Percentiles rank a stretch among this genome's conserved stretches.
Evolutionary conservation across 1,284 basidiomycete species (phyloP).

Genomic region (Microbotryum violaceum): DNA sequence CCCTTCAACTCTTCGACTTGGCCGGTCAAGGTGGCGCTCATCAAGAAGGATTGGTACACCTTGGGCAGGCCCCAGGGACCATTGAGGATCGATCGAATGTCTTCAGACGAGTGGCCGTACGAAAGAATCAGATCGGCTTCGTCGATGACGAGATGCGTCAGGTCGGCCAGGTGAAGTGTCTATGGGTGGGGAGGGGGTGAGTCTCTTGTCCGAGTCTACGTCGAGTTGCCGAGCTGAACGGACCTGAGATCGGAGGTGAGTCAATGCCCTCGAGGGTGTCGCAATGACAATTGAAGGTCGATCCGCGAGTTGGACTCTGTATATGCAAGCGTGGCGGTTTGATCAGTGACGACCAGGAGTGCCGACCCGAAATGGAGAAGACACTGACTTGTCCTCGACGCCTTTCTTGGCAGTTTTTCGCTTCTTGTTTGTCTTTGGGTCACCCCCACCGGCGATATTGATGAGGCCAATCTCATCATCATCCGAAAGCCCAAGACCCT

Average conservation of each 20-base stretch:
- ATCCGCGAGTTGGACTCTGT: conserved; percentile 71
- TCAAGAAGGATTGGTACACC: conserved; percentile 87
- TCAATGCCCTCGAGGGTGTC: conserved; percentile 78
- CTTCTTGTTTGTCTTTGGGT: conserved; percentile 23
- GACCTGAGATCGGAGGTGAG: conserved; percentile 71
- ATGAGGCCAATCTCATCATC: conserved; percentile 62
- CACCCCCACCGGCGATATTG: conserved; percentile 58
- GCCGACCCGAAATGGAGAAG: background rate
- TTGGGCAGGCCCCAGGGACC: conserved; percentile 67
- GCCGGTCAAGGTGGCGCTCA: conserved; percentile 96
- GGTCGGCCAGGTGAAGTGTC: conserved; percentile 53
- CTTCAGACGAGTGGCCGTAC: conserved; percentile 84
- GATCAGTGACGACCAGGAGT: background rate
- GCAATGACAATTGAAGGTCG: conserved; percentile 86
- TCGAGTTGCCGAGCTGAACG: conserved; percentile 4
- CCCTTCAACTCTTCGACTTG: conserved; percentile 89
- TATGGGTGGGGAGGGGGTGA: conserved; percentile 36
- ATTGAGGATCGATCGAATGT: conserved; percentile 74
- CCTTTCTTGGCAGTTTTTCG: conserved; percentile 47
- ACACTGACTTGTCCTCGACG: conserved; percentile 64
- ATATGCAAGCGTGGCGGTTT: background rate
- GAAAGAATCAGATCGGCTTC: conserved; percentile 97
- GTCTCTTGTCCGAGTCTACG: background rate
- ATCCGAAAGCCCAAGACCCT: conserved; percentile 52
- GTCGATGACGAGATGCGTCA: conserved; percentile 90